Evolutionary conservation across 2,329 filamentous ascomycete genomes (phyloP), one percentile per base, ranked within the genome.

Genomic region (Alternaria solani): DNA sequence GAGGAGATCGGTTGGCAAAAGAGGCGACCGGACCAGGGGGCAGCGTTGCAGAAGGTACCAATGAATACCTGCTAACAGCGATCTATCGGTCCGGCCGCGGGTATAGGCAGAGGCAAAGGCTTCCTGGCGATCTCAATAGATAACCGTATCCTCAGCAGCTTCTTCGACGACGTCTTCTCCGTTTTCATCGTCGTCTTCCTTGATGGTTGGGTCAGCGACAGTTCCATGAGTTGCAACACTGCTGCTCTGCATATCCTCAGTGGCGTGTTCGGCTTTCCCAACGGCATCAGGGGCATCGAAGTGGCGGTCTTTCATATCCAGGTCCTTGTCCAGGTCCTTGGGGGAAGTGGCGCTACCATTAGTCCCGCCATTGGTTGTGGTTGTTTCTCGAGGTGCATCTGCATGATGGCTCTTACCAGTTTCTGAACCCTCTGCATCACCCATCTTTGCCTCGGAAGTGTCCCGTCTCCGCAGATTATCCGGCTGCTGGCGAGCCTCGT

Each of bases 111-210:
- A 47, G 32, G 43, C 46, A 41, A 43, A 56, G 18, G n/a, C 7
- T 38, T 52, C 55, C 55, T 54, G 48, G 41, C 26, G 54, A 42
- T 42, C 36, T 86, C 82, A 97, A 81, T 97, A 97, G 61, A 96
- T 94, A 54, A 97, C 92, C 69, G 90, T 93, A 72, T 97, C 93
- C 81, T 97, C 93, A 61, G 93, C 92, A 55, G 90, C 91, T 54
- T 72, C 64, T 77, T 93, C 91, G 55, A 95, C 88, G 66, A 96
- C 85, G 57, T 94, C 89, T 72, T 94, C 91, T 54, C 88, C 91
- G 51, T 86, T 85, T 63, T 93, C 89, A 71, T 94, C 91, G 85
- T 68, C 85, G 75, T 59, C 82, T 43, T 83, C 71, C 72, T 80
- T 81, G 71, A 79, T 75, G 63, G 72, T 67, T 64, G 79, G 77